Evolutionary conservation across 352 stramenopile species (phyloP).

Genomic region (Globisporangium emineosum): DNA sequence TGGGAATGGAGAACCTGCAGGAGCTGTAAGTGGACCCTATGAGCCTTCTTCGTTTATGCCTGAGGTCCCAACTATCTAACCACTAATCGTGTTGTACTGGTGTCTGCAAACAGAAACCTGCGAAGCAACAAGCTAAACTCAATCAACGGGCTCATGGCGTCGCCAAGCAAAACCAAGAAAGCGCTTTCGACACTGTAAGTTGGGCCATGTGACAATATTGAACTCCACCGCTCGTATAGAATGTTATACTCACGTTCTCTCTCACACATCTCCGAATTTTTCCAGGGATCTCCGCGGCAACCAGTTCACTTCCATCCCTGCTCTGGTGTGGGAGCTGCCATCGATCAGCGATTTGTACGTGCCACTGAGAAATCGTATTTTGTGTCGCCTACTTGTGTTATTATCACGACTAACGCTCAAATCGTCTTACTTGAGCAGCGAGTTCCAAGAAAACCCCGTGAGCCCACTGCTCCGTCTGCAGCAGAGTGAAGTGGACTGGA

Average conservation of each 20-base stretch:
- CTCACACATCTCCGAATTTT: neutral
- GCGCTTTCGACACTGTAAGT: conserved; percentile 8
- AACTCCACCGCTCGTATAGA: neutral
- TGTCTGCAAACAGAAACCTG: conserved; percentile 3
- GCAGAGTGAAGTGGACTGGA: neutral
- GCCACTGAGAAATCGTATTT: neutral
- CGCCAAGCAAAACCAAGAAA: neutral
- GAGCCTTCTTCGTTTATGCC: too few species aligned
- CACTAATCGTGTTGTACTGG: neutral
- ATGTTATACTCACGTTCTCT: neutral
- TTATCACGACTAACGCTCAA: neutral
- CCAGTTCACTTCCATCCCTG: conserved; percentile 7
- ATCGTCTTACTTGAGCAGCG: neutral
- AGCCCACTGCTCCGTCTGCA: neutral
- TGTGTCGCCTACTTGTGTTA: neutral
- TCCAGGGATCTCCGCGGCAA: conserved; percentile 8
- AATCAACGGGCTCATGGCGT: conserved; percentile 1
- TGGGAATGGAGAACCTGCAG: neutral
- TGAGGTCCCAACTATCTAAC: neutral
- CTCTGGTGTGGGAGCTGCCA: conserved; percentile 8
- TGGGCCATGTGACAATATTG: neutral
- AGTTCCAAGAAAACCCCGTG: conserved; percentile 12
- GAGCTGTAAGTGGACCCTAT: conserved; percentile 12
- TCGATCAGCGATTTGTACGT: conserved; percentile 13
- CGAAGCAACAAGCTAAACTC: conserved; percentile 8